A percentile compares a stretch with the other conserved stretches of the same genome.
Evolutionary conservation across 495 filamentous ascomycete genomes (phyloP).

Genomic region (Aspergillus cristatus): DNA sequence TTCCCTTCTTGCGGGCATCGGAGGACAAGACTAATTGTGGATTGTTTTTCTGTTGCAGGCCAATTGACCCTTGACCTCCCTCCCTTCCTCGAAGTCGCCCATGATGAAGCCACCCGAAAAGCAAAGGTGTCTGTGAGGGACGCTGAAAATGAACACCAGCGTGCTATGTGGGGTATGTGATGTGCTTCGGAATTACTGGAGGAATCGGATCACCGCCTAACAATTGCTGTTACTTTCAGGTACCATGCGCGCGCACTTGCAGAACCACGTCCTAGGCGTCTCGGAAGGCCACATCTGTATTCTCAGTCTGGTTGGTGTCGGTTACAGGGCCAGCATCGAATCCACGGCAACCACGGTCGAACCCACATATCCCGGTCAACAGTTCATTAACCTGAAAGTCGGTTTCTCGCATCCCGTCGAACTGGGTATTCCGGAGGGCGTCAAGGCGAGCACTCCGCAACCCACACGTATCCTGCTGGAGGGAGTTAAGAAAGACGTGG

Average conservation of each 20-base stretch:
- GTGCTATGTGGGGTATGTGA: constrained; percentile 93
- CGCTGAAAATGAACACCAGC: constrained; percentile 55
- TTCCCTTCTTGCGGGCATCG: not conserved
- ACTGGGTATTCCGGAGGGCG: constrained; percentile 67
- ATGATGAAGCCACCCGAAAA: constrained; percentile 50
- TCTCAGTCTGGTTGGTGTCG: constrained; percentile 88
- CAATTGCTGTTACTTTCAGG: constrained; percentile 39
- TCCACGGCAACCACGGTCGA: constrained; percentile 56
- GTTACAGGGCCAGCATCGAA: constrained; percentile 85
- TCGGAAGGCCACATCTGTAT: constrained; percentile 94
- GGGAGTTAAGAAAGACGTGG: constrained; percentile 70
- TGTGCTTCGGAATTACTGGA: not conserved
- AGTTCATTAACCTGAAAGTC: constrained; percentile 85
- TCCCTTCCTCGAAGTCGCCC: constrained; percentile 59
- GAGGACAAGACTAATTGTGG: constrained; percentile 3
- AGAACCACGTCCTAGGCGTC: constrained; percentile 83
- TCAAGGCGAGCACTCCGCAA: constrained; percentile 81
- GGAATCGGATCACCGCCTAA: not conserved
- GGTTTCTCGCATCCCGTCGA: constrained; percentile 95
- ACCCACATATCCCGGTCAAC: constrained; percentile 66
- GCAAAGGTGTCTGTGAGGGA: constrained; percentile 60
- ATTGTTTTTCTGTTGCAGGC: constrained; percentile 30
- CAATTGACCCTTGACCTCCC: constrained; percentile 65
- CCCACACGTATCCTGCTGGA: constrained; percentile 92
- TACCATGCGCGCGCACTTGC: constrained; percentile 79